Conservation (phyloP, 1,284 basidiomycete genomes). For the Coriolopsis trogii region DNA sequence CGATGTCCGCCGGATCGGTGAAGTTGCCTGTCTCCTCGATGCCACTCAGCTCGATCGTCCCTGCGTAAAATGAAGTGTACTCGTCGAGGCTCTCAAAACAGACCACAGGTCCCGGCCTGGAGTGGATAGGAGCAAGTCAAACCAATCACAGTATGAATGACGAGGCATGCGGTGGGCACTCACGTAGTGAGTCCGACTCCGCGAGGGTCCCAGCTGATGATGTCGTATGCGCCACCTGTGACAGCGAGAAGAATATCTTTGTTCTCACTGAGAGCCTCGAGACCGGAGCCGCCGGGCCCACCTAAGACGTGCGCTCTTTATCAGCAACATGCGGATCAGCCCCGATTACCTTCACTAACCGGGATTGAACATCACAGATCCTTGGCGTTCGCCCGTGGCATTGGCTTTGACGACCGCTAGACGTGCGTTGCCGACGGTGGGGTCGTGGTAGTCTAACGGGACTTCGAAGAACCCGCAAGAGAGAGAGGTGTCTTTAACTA, state of each 20-base stretch:
- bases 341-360: too few relatives aligned
- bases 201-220: conserved; percentile 4
- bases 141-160: not conserved
- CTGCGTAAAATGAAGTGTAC: conserved; percentile 11
- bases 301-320: too few relatives aligned
- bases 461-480: conserved; percentile 9
- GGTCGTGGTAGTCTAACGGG: conserved; percentile 16
- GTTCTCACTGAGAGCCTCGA: not conserved
- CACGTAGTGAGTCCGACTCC: conserved; percentile 4
- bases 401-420: conserved; percentile 10
- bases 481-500: not conserved
- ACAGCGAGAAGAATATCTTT: not conserved
- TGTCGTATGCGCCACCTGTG: conserved; percentile 1
- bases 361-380: too few relatives aligned
- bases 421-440: not conserved
- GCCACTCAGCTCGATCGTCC: conserved; percentile 13
- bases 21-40: conserved; percentile 21
- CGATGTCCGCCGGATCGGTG: conserved; percentile 7
- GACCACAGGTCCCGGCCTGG: conserved; percentile 12
- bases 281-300: not conserved
- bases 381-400: too few relatives aligned
- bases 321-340: too few relatives aligned
- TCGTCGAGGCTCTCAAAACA: conserved; percentile 13
- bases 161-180: not conserved
- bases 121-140: too few relatives aligned